Conservation (phyloP, 331 rosid species). For the Phaseolus coccineus region DNA sequence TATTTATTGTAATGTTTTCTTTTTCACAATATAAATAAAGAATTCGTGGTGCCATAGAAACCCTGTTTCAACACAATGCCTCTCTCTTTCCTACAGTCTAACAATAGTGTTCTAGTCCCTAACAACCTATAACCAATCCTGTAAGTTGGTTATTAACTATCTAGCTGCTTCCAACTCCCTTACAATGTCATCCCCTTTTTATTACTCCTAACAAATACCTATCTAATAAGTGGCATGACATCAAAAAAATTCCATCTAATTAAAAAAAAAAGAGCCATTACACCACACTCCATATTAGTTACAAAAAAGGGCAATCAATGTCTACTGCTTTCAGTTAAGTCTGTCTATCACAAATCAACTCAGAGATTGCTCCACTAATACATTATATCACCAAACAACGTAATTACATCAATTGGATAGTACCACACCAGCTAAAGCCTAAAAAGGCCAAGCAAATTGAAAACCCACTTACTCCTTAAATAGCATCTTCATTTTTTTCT, state of each 20-base stretch:
- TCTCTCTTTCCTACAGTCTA: no score
- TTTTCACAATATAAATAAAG: no score
- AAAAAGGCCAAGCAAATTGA: constrained; percentile 25
- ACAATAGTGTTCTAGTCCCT: background rate
- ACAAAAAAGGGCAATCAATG: background rate
- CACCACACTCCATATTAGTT: background rate
- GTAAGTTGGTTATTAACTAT: background rate
- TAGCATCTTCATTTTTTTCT: constrained; percentile 56
- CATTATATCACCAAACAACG: constrained; percentile 22
- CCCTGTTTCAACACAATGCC: no score
- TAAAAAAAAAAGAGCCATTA: background rate
- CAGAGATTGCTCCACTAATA: background rate
- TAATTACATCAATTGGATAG: constrained; percentile 19
- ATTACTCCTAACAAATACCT: background rate
- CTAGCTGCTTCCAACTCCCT: background rate
- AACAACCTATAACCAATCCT: background rate
- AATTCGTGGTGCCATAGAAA: no score
- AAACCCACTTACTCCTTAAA: constrained; percentile 71
- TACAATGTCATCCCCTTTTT: background rate
- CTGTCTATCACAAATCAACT: background rate
- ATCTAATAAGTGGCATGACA: background rate
- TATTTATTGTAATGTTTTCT: no score
- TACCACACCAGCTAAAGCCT: background rate
- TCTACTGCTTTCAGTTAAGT: background rate
- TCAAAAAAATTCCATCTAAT: background rate